Evolutionary conservation across 108 stramenopile genomes (phyloP), one percentile per base, ranked within the genome.

Genomic region (Discostella stelligeroides): DNA sequence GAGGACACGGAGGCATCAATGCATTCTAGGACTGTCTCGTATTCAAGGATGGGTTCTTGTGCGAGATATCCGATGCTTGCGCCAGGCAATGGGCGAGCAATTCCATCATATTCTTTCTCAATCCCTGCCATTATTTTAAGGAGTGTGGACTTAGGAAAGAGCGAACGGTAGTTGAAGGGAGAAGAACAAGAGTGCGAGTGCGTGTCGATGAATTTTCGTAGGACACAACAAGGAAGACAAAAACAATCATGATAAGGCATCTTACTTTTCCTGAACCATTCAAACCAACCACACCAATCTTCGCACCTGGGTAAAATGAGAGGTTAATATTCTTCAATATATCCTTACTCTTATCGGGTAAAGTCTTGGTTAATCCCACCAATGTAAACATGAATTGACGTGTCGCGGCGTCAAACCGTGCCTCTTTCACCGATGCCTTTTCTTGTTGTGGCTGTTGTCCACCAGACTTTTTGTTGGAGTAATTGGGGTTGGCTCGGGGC

Each of bases 91-190:
- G 95, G 91, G 3, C 90, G 79, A 0, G 95, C 91, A 24, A 72
- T 79, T 0, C 95, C 95, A 64, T 94, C 92, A 63, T 86, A 96
- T 57, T 94, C 92, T n/a, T 57, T 90, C 49, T 96, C 95, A n/a
- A 96, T 70, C n/a, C 94, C 96, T 5, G 95, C 96, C 91, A 97
- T 94, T 55, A 95, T 93, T 79, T 93, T 95, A n/a, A 97, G 70
- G 20, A 98, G 75, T 2, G 95, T 95, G 11, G 84, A 85, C 69
- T 64, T n/a, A n/a, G n/a, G n/a, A n/a, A n/a, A n/a, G n/a, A n/a
- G n/a, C n/a, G n/a, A n/a, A n/a, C n/a, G n/a, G n/a, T n/a, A n/a
- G n/a, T n/a, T n/a, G n/a, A n/a, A n/a, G n/a, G n/a, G n/a, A n/a
- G n/a, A n/a, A n/a, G n/a, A n/a, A n/a, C n/a, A n/a, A n/a, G n/a